A percentile compares a stretch with the other conserved stretches of the same genome.
Conservation (phyloP, 495 filamentous ascomycete genomes). For the Hyaloscypha variabilis region DNA sequence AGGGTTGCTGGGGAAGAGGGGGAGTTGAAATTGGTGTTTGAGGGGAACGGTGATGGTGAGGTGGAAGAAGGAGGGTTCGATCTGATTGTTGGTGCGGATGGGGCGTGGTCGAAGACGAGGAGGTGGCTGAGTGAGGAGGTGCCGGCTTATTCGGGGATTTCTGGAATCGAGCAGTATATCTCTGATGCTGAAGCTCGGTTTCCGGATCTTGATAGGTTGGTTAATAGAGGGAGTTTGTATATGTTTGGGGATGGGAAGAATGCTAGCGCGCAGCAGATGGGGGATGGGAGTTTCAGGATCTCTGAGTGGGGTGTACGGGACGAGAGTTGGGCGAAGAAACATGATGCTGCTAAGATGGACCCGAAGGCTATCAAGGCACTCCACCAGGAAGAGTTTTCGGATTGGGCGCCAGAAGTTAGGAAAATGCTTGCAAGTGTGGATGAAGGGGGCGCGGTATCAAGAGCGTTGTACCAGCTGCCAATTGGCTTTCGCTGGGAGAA, state of each 20-base stretch:
- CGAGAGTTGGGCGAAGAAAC: neutral
- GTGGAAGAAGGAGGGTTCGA: slow-evolving; percentile 39
- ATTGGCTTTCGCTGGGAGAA: slow-evolving; percentile 54
- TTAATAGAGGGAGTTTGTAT: slow-evolving; percentile 52
- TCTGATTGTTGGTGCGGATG: slow-evolving; percentile 51
- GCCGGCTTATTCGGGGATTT: slow-evolving; percentile 42
- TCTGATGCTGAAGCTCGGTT: slow-evolving; percentile 39
- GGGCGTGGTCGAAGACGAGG: slow-evolving; percentile 47
- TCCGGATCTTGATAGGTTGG: slow-evolving; percentile 41
- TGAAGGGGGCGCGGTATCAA: slow-evolving; percentile 14
- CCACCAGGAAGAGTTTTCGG: neutral
- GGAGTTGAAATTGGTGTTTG: slow-evolving; percentile 11
- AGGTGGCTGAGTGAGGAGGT: slow-evolving; percentile 31
- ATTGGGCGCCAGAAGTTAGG: slow-evolving; percentile 10
- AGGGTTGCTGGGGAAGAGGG: slow-evolving; percentile 29
- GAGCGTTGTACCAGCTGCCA: slow-evolving; percentile 54
- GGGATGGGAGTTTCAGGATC: slow-evolving; percentile 48
- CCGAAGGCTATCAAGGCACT: neutral
- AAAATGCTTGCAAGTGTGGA: slow-evolving; percentile 17
- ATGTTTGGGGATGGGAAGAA: slow-evolving; percentile 42
- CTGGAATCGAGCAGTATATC: slow-evolving; percentile 38
- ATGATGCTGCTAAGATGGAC: slow-evolving; percentile 13
- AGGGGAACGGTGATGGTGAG: slow-evolving; percentile 19
- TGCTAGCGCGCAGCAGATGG: slow-evolving; percentile 48
- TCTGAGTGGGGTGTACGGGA: slow-evolving; percentile 24